These are phyloP conservation scores for Lepidium sativum DNA, from an alignment of 345 rosid species.

Conservation along the genomic window DNA sequence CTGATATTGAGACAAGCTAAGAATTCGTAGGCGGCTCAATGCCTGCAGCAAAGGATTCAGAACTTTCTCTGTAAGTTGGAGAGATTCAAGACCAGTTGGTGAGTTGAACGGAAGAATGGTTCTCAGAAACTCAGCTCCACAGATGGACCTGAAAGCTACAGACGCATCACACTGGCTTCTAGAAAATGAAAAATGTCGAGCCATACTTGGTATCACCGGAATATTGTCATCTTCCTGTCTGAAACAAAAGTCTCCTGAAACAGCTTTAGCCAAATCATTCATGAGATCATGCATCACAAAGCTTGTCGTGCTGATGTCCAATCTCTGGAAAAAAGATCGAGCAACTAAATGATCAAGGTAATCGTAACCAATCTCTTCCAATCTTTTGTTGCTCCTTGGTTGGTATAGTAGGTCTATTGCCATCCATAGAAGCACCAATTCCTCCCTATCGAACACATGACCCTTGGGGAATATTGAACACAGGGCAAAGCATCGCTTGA, in stretches of 20 bases:
- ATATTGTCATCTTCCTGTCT: slow-evolving; percentile 23
- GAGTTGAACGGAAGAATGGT: slow-evolving; percentile 23
- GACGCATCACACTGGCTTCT: slow-evolving; percentile 31
- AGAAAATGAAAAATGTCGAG: slow-evolving; percentile 33
- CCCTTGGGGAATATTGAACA: slow-evolving; percentile 34
- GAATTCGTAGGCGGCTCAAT: slow-evolving; percentile 15
- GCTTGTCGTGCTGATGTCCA: slow-evolving; percentile 14
- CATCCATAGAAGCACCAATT: slow-evolving; percentile 32
- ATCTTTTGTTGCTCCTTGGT: slow-evolving; percentile 20
- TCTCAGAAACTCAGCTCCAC: slow-evolving; percentile 20
- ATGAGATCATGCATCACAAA: slow-evolving; percentile 37
- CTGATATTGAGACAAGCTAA: slow-evolving; percentile 27
- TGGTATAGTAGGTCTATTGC: slow-evolving; percentile 30
- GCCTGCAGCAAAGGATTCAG: slow-evolving; percentile 16
- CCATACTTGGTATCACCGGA: slow-evolving; percentile 5
- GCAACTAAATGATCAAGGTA: slow-evolving; percentile 17
- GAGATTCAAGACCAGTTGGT: slow-evolving; percentile 27
- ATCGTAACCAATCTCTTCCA: slow-evolving; percentile 23
- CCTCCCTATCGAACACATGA: slow-evolving; percentile 22
- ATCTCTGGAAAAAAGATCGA: slow-evolving; percentile 18
- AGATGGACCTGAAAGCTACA: slow-evolving; percentile 14
- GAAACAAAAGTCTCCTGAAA: slow-evolving; percentile 32
- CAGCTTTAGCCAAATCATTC: slow-evolving; percentile 34
- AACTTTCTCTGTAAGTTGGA: slow-evolving; percentile 19
- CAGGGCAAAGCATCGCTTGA: slow-evolving; percentile 33